Evolutionary conservation across 352 stramenopile genomes (phyloP), one percentile per base, ranked within the genome.

Genomic region (Phytophthora litchii): DNA sequence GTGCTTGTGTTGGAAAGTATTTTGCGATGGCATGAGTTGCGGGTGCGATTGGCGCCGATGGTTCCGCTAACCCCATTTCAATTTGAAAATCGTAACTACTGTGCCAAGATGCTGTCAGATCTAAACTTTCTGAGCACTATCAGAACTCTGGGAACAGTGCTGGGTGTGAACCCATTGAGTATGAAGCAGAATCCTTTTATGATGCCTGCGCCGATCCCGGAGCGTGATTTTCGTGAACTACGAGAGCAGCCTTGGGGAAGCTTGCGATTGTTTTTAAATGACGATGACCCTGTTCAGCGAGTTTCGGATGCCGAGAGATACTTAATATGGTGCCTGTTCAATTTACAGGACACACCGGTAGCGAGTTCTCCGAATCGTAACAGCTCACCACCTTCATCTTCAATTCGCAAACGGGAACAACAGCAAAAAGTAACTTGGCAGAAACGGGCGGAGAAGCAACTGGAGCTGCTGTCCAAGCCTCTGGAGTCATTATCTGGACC

Each of bases 161-260:
- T 94, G 4, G 80, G 80, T 14, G 71, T 94, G 17, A 75, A 83
- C 14, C 60, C 80, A 8, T 34, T 64, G 1, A 67, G 55, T 2
- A 88, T 94, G 80, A 77, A 77, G 47, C 79, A 90, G 38, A 94
- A 94, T 42, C 86, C 86, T 23, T 92, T 94, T 62, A 94, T 94
- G 83, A 89, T 91, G 76, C 82, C 86, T 17, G 53, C 69, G 17
- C 70, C 82, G n/a, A 88, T 89, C 54, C 50, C 76, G 5, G 76
- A 86, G 36, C 78, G 80, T 12, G 76, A 88, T 35, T 87, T 92
- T 20, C 31, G 52, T 25, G 53, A 57, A 13, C 17, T 83, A 14
- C 51, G 69, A 34, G 37, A 63, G 10, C 50, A 72, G 7, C 31
- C 64, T 40, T 79, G 60, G 68, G 47, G 49, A 44, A 64, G 57